Conservation (phyloP, 2,329 filamentous ascomycete species). For the Talaromyces pinophilus region DNA sequence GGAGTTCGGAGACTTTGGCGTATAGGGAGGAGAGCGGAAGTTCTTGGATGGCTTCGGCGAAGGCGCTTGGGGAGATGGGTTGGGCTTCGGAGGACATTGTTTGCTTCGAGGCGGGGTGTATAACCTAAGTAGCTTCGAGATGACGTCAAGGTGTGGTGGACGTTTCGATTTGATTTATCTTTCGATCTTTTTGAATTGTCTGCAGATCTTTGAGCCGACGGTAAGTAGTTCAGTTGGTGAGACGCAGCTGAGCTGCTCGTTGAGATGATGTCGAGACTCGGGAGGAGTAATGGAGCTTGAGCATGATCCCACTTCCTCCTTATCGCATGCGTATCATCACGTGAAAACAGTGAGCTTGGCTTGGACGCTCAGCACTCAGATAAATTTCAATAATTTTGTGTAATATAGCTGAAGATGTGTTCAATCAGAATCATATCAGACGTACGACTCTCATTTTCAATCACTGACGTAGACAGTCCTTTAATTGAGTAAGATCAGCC, state of each 20-base stretch:
- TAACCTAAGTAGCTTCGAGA: neutral
- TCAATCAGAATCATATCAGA: neutral
- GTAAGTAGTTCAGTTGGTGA: neutral
- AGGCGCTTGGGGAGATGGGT: slow-evolving; percentile 54
- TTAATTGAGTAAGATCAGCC: neutral
- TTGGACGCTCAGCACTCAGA: neutral
- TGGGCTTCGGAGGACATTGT: slow-evolving; percentile 52
- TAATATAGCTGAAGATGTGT: neutral
- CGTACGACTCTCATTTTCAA: neutral
- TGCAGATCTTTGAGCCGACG: neutral
- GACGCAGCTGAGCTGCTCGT: neutral
- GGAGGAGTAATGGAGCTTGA: neutral
- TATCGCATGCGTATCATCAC: slow-evolving; percentile 20
- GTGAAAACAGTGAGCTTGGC: slow-evolving; percentile 3
- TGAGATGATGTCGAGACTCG: neutral
- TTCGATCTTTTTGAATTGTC: neutral
- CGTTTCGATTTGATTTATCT: neutral
- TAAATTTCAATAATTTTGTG: neutral
- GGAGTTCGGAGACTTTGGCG: slow-evolving; percentile 62
- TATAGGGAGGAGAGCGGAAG: slow-evolving; percentile 61
- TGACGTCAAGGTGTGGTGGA: neutral
- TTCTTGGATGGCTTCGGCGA: slow-evolving; percentile 58
- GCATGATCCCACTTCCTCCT: slow-evolving; percentile 3
- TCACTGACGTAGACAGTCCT: neutral
- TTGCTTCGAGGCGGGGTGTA: neutral